These are phyloP conservation scores for Teunomyces kruisii DNA, from an alignment of 805 yeast species.

Conservation along the genomic window DNA sequence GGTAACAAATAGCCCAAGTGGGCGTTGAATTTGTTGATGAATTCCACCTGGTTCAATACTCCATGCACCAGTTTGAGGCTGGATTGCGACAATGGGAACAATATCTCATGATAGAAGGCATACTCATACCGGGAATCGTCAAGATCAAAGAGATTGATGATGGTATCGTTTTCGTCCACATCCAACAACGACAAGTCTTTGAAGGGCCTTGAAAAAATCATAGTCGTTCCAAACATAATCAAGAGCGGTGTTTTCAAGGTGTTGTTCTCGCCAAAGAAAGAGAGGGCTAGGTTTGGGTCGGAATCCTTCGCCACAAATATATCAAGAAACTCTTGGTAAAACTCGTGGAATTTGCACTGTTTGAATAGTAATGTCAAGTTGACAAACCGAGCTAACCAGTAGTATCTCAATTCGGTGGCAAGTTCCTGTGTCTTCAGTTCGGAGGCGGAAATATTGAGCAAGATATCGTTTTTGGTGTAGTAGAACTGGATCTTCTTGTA, in stretches of 20 bases:
- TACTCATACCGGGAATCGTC: conserved; percentile 15
- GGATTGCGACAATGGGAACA: conserved; percentile 22
- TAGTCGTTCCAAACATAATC: conserved; percentile 22
- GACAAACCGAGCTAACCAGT: conserved; percentile 21
- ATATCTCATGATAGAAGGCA: conserved; percentile 16
- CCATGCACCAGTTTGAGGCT: conserved; percentile 17
- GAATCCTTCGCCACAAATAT: not conserved
- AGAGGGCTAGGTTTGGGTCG: not conserved
- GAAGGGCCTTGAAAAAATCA: conserved; percentile 30
- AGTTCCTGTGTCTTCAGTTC: conserved; percentile 1
- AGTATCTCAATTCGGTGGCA: conserved; percentile 21
- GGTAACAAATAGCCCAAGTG: conserved; percentile 13
- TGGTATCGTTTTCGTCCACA: conserved; percentile 11
- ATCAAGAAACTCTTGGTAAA: conserved; percentile 19
- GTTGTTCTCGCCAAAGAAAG: conserved; percentile 1
- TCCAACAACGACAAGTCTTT: conserved; percentile 25
- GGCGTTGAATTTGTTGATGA: conserved; percentile 8
- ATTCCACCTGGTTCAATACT: conserved; percentile 4
- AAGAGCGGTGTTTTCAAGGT: conserved; percentile 20
- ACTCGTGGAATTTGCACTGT: conserved; percentile 24
- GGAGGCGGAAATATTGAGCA: conserved; percentile 9
- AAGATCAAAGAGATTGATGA: conserved; percentile 19
- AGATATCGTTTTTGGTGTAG: conserved; percentile 18
- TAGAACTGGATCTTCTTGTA: conserved; percentile 24
- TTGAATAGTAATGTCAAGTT: conserved; percentile 24